phyloP scores from a whole-genome alignment of 1,139 yeast species.

The Sugiyamaella paludigena region DNA sequence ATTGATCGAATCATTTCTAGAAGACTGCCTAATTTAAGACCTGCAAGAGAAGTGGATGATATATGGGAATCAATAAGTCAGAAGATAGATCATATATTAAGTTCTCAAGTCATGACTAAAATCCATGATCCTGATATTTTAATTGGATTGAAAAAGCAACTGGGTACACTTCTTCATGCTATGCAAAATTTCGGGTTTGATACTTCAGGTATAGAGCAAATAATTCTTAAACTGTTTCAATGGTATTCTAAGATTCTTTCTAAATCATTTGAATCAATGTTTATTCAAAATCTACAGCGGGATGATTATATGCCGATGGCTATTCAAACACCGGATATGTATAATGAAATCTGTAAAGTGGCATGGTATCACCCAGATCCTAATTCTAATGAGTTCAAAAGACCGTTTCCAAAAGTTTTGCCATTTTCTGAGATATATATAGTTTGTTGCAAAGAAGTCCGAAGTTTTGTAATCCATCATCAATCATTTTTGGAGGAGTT shows the following conservation, averaged over 20 bases:
- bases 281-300: constrained; percentile 60
- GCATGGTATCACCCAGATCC: constrained; percentile 57
- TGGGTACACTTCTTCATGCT: constrained; percentile 74
- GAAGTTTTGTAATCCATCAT: constrained; percentile 62
- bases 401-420: constrained; percentile 62
- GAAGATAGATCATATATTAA: constrained; percentile 33
- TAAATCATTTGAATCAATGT: constrained; percentile 58
- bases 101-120: constrained; percentile 27
- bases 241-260: constrained; percentile 58
- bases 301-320: constrained; percentile 90
- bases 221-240: constrained; percentile 58
- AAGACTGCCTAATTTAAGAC: constrained; percentile 46
- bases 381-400: constrained; percentile 39
- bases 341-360: constrained; percentile 58
- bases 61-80: constrained; percentile 68
- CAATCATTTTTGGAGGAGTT: constrained; percentile 60
- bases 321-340: constrained; percentile 58
- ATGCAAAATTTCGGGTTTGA: constrained; percentile 70
- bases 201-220: constrained; percentile 58
- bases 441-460: constrained; percentile 72
- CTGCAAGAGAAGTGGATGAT: constrained; percentile 55
- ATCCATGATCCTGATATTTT: constrained; percentile 40
- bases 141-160: constrained; percentile 50
- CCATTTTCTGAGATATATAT: constrained; percentile 92
- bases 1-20: constrained; percentile 67